Conservation (phyloP, 2,329 filamentous ascomycete genomes). For the Paraconiothyrium sp. region DNA sequence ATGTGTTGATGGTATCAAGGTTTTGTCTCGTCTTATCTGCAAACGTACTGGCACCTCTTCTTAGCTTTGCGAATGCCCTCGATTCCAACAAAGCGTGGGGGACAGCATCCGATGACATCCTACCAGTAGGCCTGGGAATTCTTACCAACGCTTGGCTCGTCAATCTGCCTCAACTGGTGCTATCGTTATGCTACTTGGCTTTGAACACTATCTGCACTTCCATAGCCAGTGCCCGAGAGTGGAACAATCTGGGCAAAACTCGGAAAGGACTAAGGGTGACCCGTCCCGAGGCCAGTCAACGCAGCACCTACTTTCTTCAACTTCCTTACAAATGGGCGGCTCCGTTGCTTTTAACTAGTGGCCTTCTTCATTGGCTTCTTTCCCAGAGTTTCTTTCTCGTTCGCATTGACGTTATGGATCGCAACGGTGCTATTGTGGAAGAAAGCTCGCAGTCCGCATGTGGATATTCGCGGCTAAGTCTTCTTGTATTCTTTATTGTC, state of each 20-base stretch:
- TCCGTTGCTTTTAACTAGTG: constrained; percentile 46
- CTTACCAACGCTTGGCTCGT: constrained; percentile 48
- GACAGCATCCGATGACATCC: constrained; percentile 16
- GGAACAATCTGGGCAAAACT: constrained; percentile 47
- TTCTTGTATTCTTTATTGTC: constrained; percentile 13
- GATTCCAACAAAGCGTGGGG: constrained; percentile 19
- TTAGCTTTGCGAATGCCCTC: too few species aligned
- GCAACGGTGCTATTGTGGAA: constrained; percentile 3
- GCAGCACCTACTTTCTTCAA: constrained; percentile 53
- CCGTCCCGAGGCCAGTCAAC: constrained; percentile 39
- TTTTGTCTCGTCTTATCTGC: too few species aligned
- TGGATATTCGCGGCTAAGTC: constrained; percentile 18
- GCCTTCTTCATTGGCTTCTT: constrained; percentile 55
- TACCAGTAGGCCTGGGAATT: not conserved
- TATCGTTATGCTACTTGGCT: constrained; percentile 58
- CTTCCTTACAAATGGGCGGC: constrained; percentile 51
- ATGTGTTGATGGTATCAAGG: too few species aligned
- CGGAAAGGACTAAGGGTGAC: constrained; percentile 52
- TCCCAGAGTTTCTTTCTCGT: constrained; percentile 57
- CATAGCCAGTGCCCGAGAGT: constrained; percentile 60
- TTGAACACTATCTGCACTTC: constrained; percentile 58
- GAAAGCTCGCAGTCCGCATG: constrained; percentile 16
- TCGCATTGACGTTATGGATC: constrained; percentile 19
- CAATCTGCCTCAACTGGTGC: constrained; percentile 59
- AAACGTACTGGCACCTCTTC: too few species aligned